A percentile compares a stretch with the other conserved stretches of the same genome.
These are phyloP conservation scores for Iris pallida DNA, from an alignment of 116 monocot genomes.

Conservation along the genomic window DNA sequence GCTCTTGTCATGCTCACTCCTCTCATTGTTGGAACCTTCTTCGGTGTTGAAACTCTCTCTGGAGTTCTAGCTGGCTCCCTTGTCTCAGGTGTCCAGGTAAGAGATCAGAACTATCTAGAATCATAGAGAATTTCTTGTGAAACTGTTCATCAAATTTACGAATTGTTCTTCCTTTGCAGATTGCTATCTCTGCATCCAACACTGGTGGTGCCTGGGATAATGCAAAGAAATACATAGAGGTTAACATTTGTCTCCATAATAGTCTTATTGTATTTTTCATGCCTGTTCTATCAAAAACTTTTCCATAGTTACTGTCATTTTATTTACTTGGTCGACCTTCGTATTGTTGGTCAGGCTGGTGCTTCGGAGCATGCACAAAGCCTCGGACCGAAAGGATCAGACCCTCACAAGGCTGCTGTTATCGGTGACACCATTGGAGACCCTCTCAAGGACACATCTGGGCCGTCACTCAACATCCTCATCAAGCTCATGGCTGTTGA, in stretches of 20 bases:
- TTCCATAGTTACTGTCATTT: not conserved
- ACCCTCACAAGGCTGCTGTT: constrained; percentile 90
- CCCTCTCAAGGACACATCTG: constrained; percentile 96
- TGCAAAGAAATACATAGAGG: constrained; percentile 98
- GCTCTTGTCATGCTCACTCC: constrained; percentile 83
- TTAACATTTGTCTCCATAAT: constrained; percentile 13
- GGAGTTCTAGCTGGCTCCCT: constrained; percentile 72
- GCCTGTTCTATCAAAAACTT: not conserved
- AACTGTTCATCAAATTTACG: not conserved
- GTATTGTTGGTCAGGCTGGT: constrained; percentile 46
- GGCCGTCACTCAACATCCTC: constrained; percentile 92
- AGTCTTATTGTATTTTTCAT: not conserved
- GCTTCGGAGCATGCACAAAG: constrained; percentile 73
- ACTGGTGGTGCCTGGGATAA: constrained; percentile 98
- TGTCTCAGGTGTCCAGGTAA: constrained; percentile 78
- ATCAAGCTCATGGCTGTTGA: constrained; percentile 99
- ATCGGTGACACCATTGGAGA: constrained; percentile 97
- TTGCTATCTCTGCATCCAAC: constrained; percentile 95
- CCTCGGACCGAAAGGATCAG: constrained; percentile 90
- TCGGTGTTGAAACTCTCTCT: constrained; percentile 74
- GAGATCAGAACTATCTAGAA: not conserved
- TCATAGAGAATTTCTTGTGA: not conserved
- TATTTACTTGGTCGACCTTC: not conserved
- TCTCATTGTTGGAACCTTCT: constrained; percentile 69
- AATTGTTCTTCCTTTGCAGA: constrained; percentile 23